Percentiles rank a stretch among this genome's conserved stretches.
These are phyloP conservation scores for Cercospora beticola DNA, from an alignment of 2,329 filamentous ascomycete genomes.

Conservation along the genomic window DNA sequence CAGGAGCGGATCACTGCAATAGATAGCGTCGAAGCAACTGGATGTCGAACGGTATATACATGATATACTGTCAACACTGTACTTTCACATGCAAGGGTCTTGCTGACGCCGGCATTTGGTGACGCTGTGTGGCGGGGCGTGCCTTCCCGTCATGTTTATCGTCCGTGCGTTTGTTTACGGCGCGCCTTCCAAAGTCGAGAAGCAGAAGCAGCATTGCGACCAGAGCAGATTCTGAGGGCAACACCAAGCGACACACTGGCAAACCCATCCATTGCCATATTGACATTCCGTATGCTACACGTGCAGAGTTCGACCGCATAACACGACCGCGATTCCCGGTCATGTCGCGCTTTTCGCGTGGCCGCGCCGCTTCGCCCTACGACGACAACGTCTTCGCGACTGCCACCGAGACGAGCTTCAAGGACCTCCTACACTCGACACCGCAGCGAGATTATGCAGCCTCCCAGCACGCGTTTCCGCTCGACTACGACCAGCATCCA, in stretches of 20 bases:
- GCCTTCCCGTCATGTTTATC: neutral
- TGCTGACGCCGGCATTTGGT: neutral
- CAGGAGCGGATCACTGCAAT: neutral
- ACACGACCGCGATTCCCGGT: neutral
- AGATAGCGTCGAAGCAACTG: neutral
- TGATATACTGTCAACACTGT: neutral
- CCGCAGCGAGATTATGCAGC: slow-evolving; percentile 19
- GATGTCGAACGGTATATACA: neutral
- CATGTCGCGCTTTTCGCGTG: slow-evolving; percentile 17
- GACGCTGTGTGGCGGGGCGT: neutral
- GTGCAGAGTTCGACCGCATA: neutral
- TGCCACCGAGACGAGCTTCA: slow-evolving; percentile 26
- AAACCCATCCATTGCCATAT: neutral
- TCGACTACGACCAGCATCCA: slow-evolving; percentile 28
- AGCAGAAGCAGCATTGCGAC: neutral
- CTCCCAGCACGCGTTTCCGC: slow-evolving; percentile 14
- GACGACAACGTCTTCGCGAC: slow-evolving; percentile 21
- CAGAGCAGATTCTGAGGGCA: neutral
- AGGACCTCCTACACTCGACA: slow-evolving; percentile 26
- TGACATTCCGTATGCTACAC: neutral
- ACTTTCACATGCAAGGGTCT: neutral
- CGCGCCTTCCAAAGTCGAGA: neutral
- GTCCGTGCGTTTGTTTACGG: neutral
- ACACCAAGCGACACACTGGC: neutral
- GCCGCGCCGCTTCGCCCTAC: slow-evolving; percentile 18